Evolutionary conservation across 371 early-diverging fungal genomes (phyloP), one percentile per base, ranked within the genome.

Genomic region (Mucor racemosus): DNA sequence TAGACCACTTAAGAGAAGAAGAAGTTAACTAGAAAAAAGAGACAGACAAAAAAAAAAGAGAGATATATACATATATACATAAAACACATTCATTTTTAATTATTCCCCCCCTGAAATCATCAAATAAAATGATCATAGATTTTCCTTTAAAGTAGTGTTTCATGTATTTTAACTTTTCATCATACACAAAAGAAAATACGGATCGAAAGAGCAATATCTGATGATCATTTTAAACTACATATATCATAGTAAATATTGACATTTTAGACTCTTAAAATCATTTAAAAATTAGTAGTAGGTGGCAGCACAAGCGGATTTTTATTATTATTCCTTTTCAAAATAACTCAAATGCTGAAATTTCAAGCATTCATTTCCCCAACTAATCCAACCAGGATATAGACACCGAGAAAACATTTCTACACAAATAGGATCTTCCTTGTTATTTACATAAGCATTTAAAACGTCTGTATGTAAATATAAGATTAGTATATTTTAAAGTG

Each of bases 321-420:
- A 26, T 44, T 15, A 11, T 3, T 50, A 19, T 15, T 56, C 38
- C 55, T 69, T 62, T 57, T 62, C 63, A 68, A 76, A 83, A 44
- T 73, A 80, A 17, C 67, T 46, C 31, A 66, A 56, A 56, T 80
- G 82, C 38, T 88, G 89, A 68, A 89, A 90, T 58, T 84, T 82
- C 36, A 93, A 69, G 14, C 85, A 84, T 63, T 93, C 91, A 60
- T 92, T 93, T 1, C 94, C 94, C 94, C 94, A 93, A 53, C 85
- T 84, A 9, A 85, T 74, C 83, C 90, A 90, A 5, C 85, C 86
- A 38, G 87, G 84, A 17, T 76, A 68, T 10, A 91, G 74, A 56
- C 84, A 86, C 0, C 94, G 74, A 21, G 91, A 92, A 78, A 93
- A 93, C 64, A 93, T 62, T 66, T 93, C 94, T 7, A 93, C 75